A percentile compares a stretch with the other conserved stretches of the same genome.
These are phyloP conservation scores for Tylopilus plumbeoviolaceoides DNA, from an alignment of 768 basidiomycete species.

Conservation along the genomic window DNA sequence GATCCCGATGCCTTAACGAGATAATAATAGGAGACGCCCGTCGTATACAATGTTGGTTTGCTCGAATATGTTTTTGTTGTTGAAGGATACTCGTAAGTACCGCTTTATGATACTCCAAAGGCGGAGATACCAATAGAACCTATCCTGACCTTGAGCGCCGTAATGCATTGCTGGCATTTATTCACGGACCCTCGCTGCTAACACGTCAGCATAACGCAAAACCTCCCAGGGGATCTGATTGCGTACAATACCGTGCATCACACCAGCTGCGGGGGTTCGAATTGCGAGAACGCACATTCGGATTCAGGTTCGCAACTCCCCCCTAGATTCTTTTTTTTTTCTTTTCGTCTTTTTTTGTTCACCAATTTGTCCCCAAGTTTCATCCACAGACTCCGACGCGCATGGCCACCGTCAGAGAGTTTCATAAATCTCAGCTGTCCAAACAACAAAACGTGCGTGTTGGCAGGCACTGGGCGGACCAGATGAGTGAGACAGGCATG, in stretches of 20 bases:
- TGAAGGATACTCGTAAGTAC: background rate
- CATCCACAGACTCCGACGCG: conserved; percentile 12
- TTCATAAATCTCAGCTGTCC: conserved; percentile 10
- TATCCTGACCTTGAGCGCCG: conserved; percentile 16
- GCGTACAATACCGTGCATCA: conserved; percentile 22
- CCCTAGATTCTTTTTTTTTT: conserved; percentile 2
- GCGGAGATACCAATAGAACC: conserved; percentile 21
- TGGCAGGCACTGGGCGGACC: conserved; percentile 13
- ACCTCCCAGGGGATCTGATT: conserved; percentile 19
- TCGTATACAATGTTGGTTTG: background rate
- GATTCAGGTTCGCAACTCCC: conserved; percentile 22
- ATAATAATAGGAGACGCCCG: conserved; percentile 9
- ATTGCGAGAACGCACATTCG: conserved; percentile 19
- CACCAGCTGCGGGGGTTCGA: conserved; percentile 19
- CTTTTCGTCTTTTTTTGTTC: conserved; percentile 2
- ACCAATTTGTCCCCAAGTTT: conserved; percentile 11
- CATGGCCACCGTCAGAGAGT: conserved; percentile 5
- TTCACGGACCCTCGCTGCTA: conserved; percentile 23
- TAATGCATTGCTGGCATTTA: conserved; percentile 28
- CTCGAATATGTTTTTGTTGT: conserved; percentile 5
- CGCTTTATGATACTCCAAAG: conserved; percentile 3
- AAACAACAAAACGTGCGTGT: conserved; percentile 10
- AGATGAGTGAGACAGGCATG: conserved; percentile 10
- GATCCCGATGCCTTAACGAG: conserved; percentile 17
- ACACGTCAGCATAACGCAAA: conserved; percentile 29